phyloP scores from a whole-genome alignment of 176 grass and related monocot genomes.

The Poa pratensis region DNA sequence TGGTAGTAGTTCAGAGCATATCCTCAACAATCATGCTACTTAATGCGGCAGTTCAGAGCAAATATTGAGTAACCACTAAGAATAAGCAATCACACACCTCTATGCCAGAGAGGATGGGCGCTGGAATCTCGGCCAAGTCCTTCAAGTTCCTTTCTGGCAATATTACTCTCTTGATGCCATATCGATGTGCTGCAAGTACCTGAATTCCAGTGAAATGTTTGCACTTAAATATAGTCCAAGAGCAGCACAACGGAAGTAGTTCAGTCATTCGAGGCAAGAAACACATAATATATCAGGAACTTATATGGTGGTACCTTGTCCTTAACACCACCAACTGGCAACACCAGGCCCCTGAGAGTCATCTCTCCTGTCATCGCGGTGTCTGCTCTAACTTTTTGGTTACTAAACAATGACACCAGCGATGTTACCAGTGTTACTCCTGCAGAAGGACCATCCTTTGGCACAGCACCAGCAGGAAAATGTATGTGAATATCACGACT shows the following conservation, averaged over 20 bases:
- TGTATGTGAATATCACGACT: slow-evolving; percentile 94
- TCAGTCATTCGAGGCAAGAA: slow-evolving; percentile 11
- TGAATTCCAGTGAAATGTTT: slow-evolving; percentile 39
- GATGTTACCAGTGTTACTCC: slow-evolving; percentile 94
- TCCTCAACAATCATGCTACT: neutral
- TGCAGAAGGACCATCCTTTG: slow-evolving; percentile 98
- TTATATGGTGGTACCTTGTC: slow-evolving; percentile 71
- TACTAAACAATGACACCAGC: slow-evolving; percentile 87
- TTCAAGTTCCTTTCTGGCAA: slow-evolving; percentile 95
- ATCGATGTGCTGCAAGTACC: slow-evolving; percentile 90
- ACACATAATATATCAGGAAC: neutral
- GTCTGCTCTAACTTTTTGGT: slow-evolving; percentile 86
- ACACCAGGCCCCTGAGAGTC: slow-evolving; percentile 93
- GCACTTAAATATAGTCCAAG: slow-evolving; percentile 8
- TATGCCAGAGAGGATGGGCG: slow-evolving; percentile 75
- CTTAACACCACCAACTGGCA: slow-evolving; percentile 95
- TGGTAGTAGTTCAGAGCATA: slow-evolving; percentile 3
- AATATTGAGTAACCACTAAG: slow-evolving; percentile 25
- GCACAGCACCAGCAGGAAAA: slow-evolving; percentile 98
- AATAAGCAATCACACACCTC: slow-evolving; percentile 61
- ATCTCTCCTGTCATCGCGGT: slow-evolving; percentile 99
- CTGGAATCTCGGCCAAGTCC: slow-evolving; percentile 88
- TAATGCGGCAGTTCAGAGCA: neutral
- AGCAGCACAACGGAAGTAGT: slow-evolving; percentile 2
- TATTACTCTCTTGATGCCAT: slow-evolving; percentile 97